phyloP scores from a whole-genome alignment of 140 eudicot genomes.

The Bidens hawaiensis region DNA sequence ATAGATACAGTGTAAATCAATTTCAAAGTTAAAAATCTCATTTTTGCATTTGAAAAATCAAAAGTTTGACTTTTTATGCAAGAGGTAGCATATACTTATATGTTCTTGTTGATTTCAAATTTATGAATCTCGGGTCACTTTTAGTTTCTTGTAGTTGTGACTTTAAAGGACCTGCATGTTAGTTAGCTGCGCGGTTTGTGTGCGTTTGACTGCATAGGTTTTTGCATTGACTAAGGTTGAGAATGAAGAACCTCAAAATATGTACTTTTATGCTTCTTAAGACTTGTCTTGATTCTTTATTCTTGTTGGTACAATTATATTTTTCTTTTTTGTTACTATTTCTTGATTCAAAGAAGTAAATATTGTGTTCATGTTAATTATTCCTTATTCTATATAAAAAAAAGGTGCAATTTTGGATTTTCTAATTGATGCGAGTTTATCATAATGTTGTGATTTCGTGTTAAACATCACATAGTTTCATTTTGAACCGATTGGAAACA shows the following conservation, averaged over 20 bases:
- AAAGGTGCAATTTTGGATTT: slow-evolving; percentile 1
- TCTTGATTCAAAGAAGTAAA: slow-evolving; percentile 10
- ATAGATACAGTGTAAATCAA: background rate
- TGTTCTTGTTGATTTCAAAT: slow-evolving; percentile 9
- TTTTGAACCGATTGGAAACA: background rate
- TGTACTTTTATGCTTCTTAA: slow-evolving; percentile 10
- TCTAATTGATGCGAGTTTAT: background rate
- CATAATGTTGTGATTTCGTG: background rate
- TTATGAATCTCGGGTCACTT: slow-evolving; percentile 3
- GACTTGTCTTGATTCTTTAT: slow-evolving; percentile 11
- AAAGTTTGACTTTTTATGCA: slow-evolving; percentile 15
- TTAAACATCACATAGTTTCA: background rate
- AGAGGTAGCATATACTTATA: background rate
- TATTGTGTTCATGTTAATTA: slow-evolving; percentile 3
- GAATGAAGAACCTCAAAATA: slow-evolving; percentile 21
- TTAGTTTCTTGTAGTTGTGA: slow-evolving; percentile 3
- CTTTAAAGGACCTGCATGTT: background rate
- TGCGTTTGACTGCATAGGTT: background rate
- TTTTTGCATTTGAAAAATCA: slow-evolving; percentile 16
- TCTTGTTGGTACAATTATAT: background rate
- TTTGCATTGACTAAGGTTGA: slow-evolving; percentile 5
- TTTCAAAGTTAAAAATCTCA: slow-evolving; percentile 3
- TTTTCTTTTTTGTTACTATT: background rate
- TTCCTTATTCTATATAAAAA: background rate
- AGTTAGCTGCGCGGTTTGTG: background rate